Conservation (phyloP, 1,284 basidiomycete species). For the Phylloboletellus chloephorus region DNA sequence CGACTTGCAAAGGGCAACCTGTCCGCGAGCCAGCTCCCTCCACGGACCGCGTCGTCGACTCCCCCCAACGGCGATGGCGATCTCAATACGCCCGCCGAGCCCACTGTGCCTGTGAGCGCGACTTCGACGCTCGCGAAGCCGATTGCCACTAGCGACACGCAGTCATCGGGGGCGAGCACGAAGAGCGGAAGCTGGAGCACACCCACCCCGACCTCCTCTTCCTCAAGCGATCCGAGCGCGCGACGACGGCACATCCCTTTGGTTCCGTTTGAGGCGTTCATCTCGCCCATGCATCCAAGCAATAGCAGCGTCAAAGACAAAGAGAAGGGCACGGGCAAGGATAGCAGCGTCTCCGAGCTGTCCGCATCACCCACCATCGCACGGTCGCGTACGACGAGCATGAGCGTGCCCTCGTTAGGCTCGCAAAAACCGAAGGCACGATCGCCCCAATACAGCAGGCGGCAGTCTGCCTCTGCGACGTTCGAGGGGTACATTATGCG, state of each 20-base stretch:
- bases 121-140: not conserved
- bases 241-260: not conserved
- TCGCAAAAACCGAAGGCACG: not conserved
- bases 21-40: not conserved
- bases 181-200: not conserved
- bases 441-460: conserved; percentile 2
- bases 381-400: not conserved
- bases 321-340: not conserved
- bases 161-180: not conserved
- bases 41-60: not conserved
- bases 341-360: not conserved
- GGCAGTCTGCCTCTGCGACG: conserved; percentile 12
- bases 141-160: not conserved
- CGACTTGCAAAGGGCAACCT: conserved; percentile 14
- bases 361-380: not conserved
- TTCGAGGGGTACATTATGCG: conserved; percentile 22
- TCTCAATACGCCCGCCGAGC: not conserved
- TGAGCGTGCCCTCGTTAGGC: not conserved
- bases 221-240: not conserved
- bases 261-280: conserved; percentile 22
- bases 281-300: conserved; percentile 17
- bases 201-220: not conserved
- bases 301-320: not conserved
- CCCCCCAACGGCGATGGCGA: not conserved
- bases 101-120: not conserved